A percentile compares a stretch with the other conserved stretches of the same genome.
These are phyloP conservation scores for Aspergillus hortae DNA, from an alignment of 2,329 filamentous ascomycete genomes.

Conservation along the genomic window DNA sequence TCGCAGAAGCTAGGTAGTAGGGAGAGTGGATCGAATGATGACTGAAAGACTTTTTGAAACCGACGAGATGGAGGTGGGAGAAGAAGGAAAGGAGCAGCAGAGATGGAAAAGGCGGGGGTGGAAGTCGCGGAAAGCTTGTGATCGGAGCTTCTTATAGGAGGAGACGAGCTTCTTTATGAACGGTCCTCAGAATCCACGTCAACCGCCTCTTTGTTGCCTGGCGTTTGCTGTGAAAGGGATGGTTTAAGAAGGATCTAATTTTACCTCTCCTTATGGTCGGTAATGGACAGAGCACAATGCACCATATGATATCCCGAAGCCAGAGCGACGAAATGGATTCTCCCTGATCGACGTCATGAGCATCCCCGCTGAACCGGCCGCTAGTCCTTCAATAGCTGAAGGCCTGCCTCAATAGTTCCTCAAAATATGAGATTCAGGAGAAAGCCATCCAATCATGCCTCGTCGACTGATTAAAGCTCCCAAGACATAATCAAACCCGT, in stretches of 20 bases:
- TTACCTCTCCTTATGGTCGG: not conserved
- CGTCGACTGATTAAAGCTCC: not conserved
- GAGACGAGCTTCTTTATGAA: not conserved
- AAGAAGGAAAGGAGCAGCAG: constrained; percentile 1
- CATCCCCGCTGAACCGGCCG: constrained; percentile 7
- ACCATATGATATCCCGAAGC: not conserved
- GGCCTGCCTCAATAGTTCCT: constrained; percentile 14
- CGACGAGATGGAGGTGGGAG: constrained; percentile 1
- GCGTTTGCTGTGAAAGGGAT: not conserved
- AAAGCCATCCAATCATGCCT: not conserved
- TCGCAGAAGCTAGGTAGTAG: no score
- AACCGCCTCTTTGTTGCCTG: not conserved
- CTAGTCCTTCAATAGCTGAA: constrained; percentile 18
- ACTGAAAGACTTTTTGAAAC: constrained; percentile 9
- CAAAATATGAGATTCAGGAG: not conserved
- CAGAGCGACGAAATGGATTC: constrained; percentile 1
- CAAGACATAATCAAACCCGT: not conserved
- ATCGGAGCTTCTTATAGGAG: constrained; percentile 6
- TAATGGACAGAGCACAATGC: not conserved
- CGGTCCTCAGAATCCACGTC: not conserved
- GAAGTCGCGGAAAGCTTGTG: constrained; percentile 9
- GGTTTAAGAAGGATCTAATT: not conserved
- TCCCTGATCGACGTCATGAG: constrained; percentile 17
- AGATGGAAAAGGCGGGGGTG: constrained; percentile 9
- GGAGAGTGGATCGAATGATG: not conserved